phyloP scores from a whole-genome alignment of 2,329 filamentous ascomycete genomes.

The Xylariaceae sp. region DNA sequence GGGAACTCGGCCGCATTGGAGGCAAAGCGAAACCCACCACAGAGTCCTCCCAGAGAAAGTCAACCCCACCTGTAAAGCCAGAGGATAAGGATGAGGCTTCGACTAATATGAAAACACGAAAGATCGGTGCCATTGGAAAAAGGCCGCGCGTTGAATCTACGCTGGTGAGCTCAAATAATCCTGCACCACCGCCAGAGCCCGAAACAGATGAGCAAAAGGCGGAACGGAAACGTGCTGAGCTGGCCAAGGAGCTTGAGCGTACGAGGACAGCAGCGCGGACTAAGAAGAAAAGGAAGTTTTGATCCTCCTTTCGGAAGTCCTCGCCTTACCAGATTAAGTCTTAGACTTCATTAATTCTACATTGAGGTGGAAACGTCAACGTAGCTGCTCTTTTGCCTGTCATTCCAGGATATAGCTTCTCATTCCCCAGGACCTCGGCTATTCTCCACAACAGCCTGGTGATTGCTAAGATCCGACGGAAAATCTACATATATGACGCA shows the following conservation, averaged over 20 bases:
- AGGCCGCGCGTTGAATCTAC: conserved; percentile 17
- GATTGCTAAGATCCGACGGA: too few species aligned
- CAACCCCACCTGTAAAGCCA: conserved; percentile 1
- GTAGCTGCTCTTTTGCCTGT: too few species aligned
- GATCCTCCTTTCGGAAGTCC: too few species aligned
- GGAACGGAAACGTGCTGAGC: conserved; percentile 48
- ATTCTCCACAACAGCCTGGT: too few species aligned
- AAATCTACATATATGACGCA: too few species aligned
- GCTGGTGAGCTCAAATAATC: conserved; percentile 12
- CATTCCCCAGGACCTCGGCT: too few species aligned
- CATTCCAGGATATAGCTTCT: too few species aligned
- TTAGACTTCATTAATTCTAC: too few species aligned
- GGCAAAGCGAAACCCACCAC: conserved; percentile 17
- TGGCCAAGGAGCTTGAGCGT: conserved; percentile 47
- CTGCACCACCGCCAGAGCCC: conserved; percentile 17
- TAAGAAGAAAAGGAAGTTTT: conserved; percentile 57
- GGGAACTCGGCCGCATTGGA: conserved; percentile 23
- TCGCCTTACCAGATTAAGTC: too few species aligned
- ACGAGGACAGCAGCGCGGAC: conserved; percentile 47
- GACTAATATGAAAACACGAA: conserved; percentile 15
- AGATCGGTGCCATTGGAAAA: conserved; percentile 26
- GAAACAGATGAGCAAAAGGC: conserved; percentile 36
- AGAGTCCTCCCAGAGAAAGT: conserved; percentile 5
- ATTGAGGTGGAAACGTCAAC: too few species aligned
- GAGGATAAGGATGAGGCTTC: conserved; percentile 11